Base-by-base conservation (phyloP, 768 basidiomycete species). In the Pulveroboletus sp. region DNA sequence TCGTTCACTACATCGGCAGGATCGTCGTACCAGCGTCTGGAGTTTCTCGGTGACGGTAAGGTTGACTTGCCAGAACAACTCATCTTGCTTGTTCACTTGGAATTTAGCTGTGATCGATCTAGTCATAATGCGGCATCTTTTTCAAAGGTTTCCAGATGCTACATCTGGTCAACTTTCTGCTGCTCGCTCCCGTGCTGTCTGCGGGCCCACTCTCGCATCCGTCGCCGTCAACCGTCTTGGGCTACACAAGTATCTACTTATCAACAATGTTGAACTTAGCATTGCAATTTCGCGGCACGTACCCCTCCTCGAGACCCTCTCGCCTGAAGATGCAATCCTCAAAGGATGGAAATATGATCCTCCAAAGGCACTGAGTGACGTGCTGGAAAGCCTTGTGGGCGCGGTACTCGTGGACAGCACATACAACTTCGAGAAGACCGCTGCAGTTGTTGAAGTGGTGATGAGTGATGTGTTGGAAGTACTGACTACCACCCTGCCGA, bases 1-100 rank as follows among this genome's bases (percentile, higher is more conserved):
- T 90, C 89, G 0, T 88, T 88, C 57, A 72, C 76, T 9, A 63
- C 68, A 5, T 69, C 69, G 1, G 76, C 74, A 11, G 73, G 73
- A 9, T 71, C 79, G 6, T 89, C 87, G 3, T 94, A 94, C 66
- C 86, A 95, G 54, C 79, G 93, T 13, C 71, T 93, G 10, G 93
- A 95, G 58, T 93, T 92, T 58, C 75, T 95, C 3, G 93, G 93
- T 30, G 93, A 95, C 63, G 88, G 91, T 92, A 63, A 69, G 82
- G 17, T 50, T 41, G 8, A 31, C n/a, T 41, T 17, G 3, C 39
- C 1, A 9, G 38, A 48, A 31, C 17, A 39, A 15, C 17, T 30
- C 27, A n/a, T 51, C 30, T 27, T 15, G 31, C 43, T 28, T 30
- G 11, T 56, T 60, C 15, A 54, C 54, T 15, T 50, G 36, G 17